phyloP scores from a whole-genome alignment of 192 early-diverging fungal species.

The Cladochytrium replicatum region DNA sequence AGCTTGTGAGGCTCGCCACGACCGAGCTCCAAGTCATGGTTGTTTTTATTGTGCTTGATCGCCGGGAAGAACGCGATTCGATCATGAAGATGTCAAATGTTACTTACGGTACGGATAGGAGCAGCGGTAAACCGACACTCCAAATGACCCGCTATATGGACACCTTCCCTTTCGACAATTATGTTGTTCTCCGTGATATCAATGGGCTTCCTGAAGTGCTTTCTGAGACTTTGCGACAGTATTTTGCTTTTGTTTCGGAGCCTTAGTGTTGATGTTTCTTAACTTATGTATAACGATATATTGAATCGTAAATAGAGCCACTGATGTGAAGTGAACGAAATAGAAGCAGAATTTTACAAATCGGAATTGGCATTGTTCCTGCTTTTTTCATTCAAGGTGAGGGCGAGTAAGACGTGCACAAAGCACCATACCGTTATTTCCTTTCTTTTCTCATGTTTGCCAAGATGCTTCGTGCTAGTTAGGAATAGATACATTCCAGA shows the following conservation, averaged over 20 bases:
- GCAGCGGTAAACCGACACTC: slow-evolving; percentile 50
- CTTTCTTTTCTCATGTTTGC: no score
- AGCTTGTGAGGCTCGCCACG: slow-evolving; percentile 74
- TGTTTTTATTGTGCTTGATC: slow-evolving; percentile 93
- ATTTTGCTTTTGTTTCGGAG: slow-evolving; percentile 72
- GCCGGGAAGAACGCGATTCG: slow-evolving; percentile 66
- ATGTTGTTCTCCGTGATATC: slow-evolving; percentile 82
- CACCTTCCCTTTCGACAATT: slow-evolving; percentile 98
- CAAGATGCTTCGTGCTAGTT: no score
- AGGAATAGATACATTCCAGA: no score
- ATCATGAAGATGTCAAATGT: slow-evolving; percentile 88
- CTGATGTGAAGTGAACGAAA: no score
- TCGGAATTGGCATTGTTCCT: no score
- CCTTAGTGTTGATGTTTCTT: slow-evolving; percentile 15
- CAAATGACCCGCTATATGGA: slow-evolving; percentile 79
- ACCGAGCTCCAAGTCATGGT: slow-evolving; percentile 86
- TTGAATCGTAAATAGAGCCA: no score
- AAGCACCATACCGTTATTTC: no score
- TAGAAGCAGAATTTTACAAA: no score
- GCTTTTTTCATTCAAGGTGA: no score
- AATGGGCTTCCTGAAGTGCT: slow-evolving; percentile 78
- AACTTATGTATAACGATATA: no score
- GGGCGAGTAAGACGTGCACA: no score
- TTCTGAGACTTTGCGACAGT: slow-evolving; percentile 90
- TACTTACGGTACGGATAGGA: slow-evolving; percentile 45